These are phyloP conservation scores for Lunularia cruciata DNA, from an alignment of 225 moss, liverwort and hornwort genomes.

Conservation along the genomic window DNA sequence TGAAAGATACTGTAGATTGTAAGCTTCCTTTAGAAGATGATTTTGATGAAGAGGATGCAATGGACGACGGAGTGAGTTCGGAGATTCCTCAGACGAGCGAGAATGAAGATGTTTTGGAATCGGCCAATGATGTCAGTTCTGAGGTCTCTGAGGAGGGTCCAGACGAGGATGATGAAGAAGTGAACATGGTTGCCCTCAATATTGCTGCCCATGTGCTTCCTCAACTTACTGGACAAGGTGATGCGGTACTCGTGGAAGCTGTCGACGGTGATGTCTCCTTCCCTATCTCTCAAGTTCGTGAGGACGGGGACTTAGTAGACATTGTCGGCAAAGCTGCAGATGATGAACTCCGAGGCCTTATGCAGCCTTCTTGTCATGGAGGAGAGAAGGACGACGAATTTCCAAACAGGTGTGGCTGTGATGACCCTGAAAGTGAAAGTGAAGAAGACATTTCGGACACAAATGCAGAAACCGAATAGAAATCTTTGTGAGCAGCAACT, in stretches of 20 bases:
- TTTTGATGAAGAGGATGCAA: conserved; percentile 18
- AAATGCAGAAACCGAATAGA: no score
- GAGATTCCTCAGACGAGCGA: background rate
- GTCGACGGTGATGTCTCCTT: background rate
- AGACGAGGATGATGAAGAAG: conserved; percentile 4
- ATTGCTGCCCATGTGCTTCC: background rate
- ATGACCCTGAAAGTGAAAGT: no score
- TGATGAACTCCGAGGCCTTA: background rate
- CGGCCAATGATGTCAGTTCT: conserved; percentile 7
- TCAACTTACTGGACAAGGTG: background rate
- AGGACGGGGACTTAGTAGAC: background rate
- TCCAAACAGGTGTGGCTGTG: no score
- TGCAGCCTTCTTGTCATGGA: background rate
- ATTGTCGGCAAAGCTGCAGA: background rate
- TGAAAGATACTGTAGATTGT: background rate
- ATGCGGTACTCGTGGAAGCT: background rate
- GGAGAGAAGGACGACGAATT: background rate
- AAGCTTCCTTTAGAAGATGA: conserved; percentile 1
- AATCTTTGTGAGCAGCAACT: no score
- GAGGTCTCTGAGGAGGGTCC: background rate
- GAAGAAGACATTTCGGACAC: no score
- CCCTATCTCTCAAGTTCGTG: background rate
- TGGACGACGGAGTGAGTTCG: conserved; percentile 2
- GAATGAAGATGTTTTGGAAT: conserved; percentile 10
- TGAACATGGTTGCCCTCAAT: no score